These are phyloP conservation scores for Rhodotorula diobovata DNA, from an alignment of 768 basidiomycete genomes.

Conservation along the genomic window DNA sequence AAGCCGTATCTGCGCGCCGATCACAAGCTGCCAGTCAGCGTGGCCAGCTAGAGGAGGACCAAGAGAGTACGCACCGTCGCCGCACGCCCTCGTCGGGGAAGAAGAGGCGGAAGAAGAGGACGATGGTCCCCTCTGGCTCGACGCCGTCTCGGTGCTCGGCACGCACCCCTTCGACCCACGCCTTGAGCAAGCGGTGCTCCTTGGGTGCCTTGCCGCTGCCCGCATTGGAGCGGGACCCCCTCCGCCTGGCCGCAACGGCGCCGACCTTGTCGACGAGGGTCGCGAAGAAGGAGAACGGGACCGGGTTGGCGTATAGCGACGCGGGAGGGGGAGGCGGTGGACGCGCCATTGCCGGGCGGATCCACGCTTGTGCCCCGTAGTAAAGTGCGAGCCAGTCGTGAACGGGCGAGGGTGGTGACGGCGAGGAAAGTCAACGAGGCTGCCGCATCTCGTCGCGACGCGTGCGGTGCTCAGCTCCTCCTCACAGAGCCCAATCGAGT, in stretches of 20 bases:
- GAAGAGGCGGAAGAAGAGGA: slow-evolving; percentile 65
- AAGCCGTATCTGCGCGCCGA: slow-evolving; percentile 50
- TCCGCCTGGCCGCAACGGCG: slow-evolving; percentile 7
- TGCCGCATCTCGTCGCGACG: too few relatives aligned
- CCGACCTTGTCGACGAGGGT: slow-evolving; percentile 28
- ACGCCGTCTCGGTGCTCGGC: slow-evolving; percentile 21
- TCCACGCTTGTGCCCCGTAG: too few relatives aligned
- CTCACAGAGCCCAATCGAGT: too few relatives aligned
- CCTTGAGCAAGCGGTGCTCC: slow-evolving; percentile 18
- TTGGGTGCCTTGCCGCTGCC: background rate
- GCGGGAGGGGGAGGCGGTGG: background rate
- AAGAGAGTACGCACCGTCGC: slow-evolving; percentile 56
- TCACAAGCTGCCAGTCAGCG: background rate
- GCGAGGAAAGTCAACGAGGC: too few relatives aligned
- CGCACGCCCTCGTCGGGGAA: slow-evolving; percentile 75
- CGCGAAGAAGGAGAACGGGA: slow-evolving; percentile 33
- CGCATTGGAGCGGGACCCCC: background rate
- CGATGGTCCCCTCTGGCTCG: slow-evolving; percentile 58
- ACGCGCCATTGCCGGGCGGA: background rate
- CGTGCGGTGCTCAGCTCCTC: too few relatives aligned
- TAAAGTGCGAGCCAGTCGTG: too few relatives aligned
- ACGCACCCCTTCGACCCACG: slow-evolving; percentile 27
- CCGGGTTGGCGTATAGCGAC: slow-evolving; percentile 8
- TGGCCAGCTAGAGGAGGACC: slow-evolving; percentile 3
- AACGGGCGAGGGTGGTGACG: too few relatives aligned